A percentile compares a stretch with the other conserved stretches of the same genome.
phyloP scores from a whole-genome alignment of 495 filamentous ascomycete species.

The Darksidea phi region DNA sequence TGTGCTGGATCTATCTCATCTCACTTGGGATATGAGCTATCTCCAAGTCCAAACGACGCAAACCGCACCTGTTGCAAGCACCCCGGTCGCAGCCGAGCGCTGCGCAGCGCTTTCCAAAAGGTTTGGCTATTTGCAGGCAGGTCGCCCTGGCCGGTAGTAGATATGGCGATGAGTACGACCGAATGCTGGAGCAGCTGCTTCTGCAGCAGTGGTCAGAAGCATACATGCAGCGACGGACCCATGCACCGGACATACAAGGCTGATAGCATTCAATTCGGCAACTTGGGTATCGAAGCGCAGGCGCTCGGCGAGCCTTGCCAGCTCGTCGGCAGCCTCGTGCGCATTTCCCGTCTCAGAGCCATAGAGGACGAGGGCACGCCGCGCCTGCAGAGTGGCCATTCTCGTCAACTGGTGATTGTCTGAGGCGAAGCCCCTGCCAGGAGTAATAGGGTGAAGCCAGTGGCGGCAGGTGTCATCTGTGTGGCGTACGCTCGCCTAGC shows the following conservation, averaged over 20 bases:
- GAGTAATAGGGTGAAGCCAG: too few relatives aligned
- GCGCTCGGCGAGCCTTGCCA: constrained; percentile 68
- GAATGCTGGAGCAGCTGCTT: constrained; percentile 52
- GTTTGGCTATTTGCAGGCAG: constrained; percentile 72
- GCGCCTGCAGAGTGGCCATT: constrained; percentile 19
- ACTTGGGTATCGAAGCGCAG: constrained; percentile 74
- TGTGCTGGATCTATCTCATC: constrained; percentile 23
- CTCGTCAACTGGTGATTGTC: constrained; percentile 1
- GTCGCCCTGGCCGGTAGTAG: constrained; percentile 94
- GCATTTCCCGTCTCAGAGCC: constrained; percentile 93
- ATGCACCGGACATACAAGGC: constrained; percentile 59
- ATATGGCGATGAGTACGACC: constrained; percentile 74
- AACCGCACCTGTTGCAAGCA: constrained; percentile 68
- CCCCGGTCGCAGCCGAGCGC: constrained; percentile 69
- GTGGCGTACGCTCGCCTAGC: too few relatives aligned
- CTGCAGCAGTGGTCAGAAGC: constrained; percentile 40
- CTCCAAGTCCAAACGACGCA: constrained; percentile 85
- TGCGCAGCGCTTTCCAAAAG: constrained; percentile 83
- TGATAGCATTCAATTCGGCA: constrained; percentile 70
- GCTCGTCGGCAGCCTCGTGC: constrained; percentile 81
- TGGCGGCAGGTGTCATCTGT: too few relatives aligned
- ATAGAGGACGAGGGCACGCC: constrained; percentile 79
- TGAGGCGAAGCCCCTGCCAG: too few relatives aligned
- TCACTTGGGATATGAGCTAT: constrained; percentile 90
- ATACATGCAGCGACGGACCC: background rate